Conservation (phyloP, 1,284 basidiomycete species). For the Vanrija pseudolonga region DNA sequence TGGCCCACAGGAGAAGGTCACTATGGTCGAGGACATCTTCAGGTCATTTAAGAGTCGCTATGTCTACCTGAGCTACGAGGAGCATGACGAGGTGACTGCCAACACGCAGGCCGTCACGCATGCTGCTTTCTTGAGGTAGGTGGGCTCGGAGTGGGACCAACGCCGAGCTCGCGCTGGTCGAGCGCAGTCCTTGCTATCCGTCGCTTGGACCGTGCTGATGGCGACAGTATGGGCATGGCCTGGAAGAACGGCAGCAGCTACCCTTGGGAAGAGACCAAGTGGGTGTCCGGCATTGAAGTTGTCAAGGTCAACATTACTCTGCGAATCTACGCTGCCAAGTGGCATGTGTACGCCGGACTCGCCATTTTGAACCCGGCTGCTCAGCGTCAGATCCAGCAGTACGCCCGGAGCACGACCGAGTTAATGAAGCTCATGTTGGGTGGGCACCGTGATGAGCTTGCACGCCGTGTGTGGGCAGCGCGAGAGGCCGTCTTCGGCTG, state of each 20-base stretch:
- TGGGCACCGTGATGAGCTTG: constrained; percentile 64
- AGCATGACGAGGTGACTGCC: constrained; percentile 93
- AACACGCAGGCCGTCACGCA: constrained; percentile 98
- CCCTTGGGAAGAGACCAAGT: constrained; percentile 89
- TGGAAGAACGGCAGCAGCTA: constrained; percentile 77
- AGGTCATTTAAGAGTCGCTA: constrained; percentile 77
- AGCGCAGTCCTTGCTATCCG: too few species aligned
- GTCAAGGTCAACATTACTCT: constrained; percentile 97
- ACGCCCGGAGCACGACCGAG: constrained; percentile 76
- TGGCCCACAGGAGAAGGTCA: constrained; percentile 67
- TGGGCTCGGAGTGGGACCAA: background rate
- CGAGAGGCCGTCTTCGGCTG: constrained; percentile 73
- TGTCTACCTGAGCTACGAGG: constrained; percentile 90
- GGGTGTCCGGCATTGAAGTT: constrained; percentile 97
- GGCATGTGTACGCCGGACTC: constrained; percentile 98
- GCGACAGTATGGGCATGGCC: constrained; percentile 94
- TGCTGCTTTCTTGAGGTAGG: constrained; percentile 89
- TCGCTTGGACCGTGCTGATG: too few species aligned
- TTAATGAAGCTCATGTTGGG: constrained; percentile 95
- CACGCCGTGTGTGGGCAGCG: constrained; percentile 70
- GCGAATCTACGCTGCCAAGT: constrained; percentile 94
- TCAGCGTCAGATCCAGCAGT: constrained; percentile 82
- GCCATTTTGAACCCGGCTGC: constrained; percentile 96
- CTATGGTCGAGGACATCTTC: constrained; percentile 78
- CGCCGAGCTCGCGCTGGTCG: too few species aligned